Base-by-base conservation (phyloP, 2,329 filamentous ascomycete species). In the Rhinocladiella mackenziei region DNA sequence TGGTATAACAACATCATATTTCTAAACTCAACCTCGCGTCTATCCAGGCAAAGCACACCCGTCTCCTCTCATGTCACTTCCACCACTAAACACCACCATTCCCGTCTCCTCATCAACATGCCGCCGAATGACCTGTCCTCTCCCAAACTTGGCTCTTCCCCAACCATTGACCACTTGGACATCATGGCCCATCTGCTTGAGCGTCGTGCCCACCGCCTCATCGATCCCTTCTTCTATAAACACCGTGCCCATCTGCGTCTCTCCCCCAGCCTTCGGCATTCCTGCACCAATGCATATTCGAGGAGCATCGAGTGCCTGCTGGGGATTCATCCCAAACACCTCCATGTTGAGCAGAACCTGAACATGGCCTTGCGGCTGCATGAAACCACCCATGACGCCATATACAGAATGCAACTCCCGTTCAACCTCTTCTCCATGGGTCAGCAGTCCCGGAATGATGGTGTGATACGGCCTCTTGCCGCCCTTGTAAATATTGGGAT, bases 361-460 rank as follows among this genome's bases (percentile, higher is more conserved):
- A 0, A 97, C 83, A 49, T 97, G 92, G 15, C 91, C 92, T 66
- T 97, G 92, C 0, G 92, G 92, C 68, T 98, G 92, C 86, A 97
- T 97, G 67, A 94, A 97, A 2, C 89, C 91, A 39, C 92, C 92
- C 92, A 97, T 97, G 48, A 97, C 91, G 40, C 92, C 92, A 59
- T 91, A 96, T 0, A 94, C 85, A 3, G 80, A 84, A 64, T 95
- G 86, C 44, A 97, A 68, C 36, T 77, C 82, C 18, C 79, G 78
- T 56, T 94, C 88, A 5, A 31, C 39, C 19, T 38, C 51, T 10
- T 46, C 40, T 3, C 55, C 55, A 56, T 92, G 88, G 0, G 92
- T 97, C 13, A 91, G 80, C 64, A 97, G 76, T 0, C 86, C 91
- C 0, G 92, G 91, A 58, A 98, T 98, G 64, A 98, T 97, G 41